Evolutionary conservation across 495 filamentous ascomycete species (phyloP), one percentile per base, ranked within the genome.

Genomic region (Penicillium canariense): DNA sequence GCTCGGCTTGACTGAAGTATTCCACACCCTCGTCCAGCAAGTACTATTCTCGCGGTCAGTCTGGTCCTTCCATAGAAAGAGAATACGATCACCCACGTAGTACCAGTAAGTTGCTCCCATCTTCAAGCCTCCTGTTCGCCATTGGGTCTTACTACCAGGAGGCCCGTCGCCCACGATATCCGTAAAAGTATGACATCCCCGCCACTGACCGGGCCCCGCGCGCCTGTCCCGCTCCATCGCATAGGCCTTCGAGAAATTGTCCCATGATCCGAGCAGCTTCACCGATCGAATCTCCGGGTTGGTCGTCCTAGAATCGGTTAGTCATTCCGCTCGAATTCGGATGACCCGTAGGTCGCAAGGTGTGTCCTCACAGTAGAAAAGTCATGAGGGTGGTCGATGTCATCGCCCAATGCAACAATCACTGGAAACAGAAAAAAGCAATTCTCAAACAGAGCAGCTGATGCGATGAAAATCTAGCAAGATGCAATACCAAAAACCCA

Each of bases 71-170:
- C 2, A 23, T 14, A n/a, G 48, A n/a, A 42, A 28, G n/a, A 22
- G 28, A 7, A 46, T 26, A 11, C 45, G 12, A 12, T 23, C 38
- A 66, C 90, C 72, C 71, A 94, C 90, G 73, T 91, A 96, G 75
- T 95, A 96, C 81, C 91, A 96, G 71, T 96, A 96, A 8, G 84
- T 91, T n/a, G 84, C 84, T 25, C 91, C 91, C 88, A 94, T 94
- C 69, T 88, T 94, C 51, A 96, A 77, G 20, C 87, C 91, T 26
- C 91, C 91, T 28, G 80, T 79, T 50, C 91, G 82, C 62, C 83
- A 84, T 36, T 77, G 70, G 11, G 69, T 71, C 39, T 74, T 71
- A 38, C 77, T 69, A n/a, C 59, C 43, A 12, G 75, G 63, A 49
- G 87, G 80, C 18, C 90, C 90, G 66, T 96, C 91, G 56, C 85